Evolutionary conservation across 768 basidiomycete genomes (phyloP), one percentile per base, ranked within the genome.

Genomic region (Termitomyces titanicus): DNA sequence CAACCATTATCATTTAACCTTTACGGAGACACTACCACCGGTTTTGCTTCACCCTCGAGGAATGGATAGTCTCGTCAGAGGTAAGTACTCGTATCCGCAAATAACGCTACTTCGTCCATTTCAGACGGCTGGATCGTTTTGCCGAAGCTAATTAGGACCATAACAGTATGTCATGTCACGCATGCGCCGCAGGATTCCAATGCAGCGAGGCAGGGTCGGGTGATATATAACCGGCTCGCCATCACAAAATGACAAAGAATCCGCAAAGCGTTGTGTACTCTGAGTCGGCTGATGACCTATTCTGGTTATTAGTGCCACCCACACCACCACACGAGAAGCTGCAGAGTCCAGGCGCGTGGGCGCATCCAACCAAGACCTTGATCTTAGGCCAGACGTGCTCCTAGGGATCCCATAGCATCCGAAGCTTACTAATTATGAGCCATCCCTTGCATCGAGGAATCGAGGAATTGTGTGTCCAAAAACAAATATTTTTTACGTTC

Each of bases 301-400:
- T 53, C 35, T 53, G 22, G 52, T 35, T 9, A 22, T 27, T 34
- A 31, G 22, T 44, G 24, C 24, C 43, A 37, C 34, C 29, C 9
- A 27, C 9, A 45, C 13, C 31, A 53, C 34, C 34, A 11, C n/a
- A 18, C 12, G 25, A 40, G 37, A 48, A 47, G 37, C n/a, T 38
- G 44, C 8, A 47, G 24, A 22, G 34, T 12, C 18, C 11, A 25
- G 38, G 27, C 43, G 40, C 49, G 43, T 46, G 55, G 55, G 55
- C 49, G 37, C 37, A 56, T 56, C 55, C 49, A 56, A 51, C 34
- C 34, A 51, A 51, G 55, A 51, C 40, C 27, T 46, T 46, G 49
- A 51, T 46, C 40, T 8, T 17, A 25, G 8, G 1, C 17, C 27
- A 57, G 42, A 9, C 11, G 22, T 35, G 35, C 33, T 45, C 15